Percentiles rank a stretch among this genome's conserved stretches.
Evolutionary conservation across 768 basidiomycete genomes (phyloP).

Genomic region (Nidula microcarpa): DNA sequence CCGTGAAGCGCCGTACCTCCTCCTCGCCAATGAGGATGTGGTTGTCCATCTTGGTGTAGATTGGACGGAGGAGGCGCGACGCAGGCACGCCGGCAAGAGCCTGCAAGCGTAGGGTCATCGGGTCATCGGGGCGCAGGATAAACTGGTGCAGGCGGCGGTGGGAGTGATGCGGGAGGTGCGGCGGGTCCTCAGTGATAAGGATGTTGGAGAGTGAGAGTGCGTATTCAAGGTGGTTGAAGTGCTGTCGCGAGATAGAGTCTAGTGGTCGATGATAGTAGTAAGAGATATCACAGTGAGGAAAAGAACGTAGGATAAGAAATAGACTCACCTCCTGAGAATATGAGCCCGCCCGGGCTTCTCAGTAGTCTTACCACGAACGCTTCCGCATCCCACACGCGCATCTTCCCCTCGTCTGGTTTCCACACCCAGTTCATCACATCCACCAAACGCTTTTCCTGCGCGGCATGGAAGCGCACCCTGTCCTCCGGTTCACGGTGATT

Average conservation of each 20-base stretch:
- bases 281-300: not conserved
- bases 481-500: constrained; percentile 2
- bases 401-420: constrained; percentile 6
- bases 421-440: constrained; percentile 14
- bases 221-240: constrained; percentile 7
- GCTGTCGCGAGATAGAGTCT: constrained; percentile 8
- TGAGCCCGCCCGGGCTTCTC: constrained; percentile 11
- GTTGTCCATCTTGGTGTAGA: constrained; percentile 11
- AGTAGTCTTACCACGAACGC: constrained; percentile 12
- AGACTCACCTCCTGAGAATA: constrained; percentile 12
- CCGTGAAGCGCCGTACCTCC: constrained; percentile 7
- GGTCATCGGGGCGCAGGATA: constrained; percentile 5
- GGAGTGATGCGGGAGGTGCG: constrained; percentile 2
- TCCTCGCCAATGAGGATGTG: constrained; percentile 10
- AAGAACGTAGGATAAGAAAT: not conserved
- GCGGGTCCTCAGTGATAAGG: constrained; percentile 4
- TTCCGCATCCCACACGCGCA: constrained; percentile 7
- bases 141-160: constrained; percentile 3
- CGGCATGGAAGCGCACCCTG: not conserved
- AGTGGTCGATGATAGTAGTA: not conserved
- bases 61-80: constrained; percentile 6
- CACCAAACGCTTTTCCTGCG: constrained; percentile 8
- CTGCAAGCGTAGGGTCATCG: constrained; percentile 8
- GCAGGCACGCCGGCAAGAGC: constrained; percentile 10
- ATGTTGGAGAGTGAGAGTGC: constrained; percentile 5